Conservation (phyloP, 306 rosid genomes). For the Glycyrrhiza uralensis region DNA sequence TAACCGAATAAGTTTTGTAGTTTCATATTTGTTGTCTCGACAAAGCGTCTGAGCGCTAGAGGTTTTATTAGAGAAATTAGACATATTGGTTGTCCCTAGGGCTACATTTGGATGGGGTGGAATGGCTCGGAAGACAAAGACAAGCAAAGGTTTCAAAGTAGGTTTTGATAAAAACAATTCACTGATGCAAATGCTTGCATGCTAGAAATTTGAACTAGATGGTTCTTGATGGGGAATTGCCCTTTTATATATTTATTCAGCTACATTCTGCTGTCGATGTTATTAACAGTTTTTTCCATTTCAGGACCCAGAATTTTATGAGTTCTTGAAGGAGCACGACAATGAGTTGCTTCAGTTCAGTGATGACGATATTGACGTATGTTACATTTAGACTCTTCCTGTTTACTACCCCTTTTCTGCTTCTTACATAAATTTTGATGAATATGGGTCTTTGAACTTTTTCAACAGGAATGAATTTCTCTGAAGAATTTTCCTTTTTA, state of each 20-base stretch:
- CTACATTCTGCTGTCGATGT: constrained; percentile 15
- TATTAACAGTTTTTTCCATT: constrained; percentile 28
- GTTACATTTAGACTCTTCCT: constrained; percentile 4
- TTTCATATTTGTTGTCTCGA: background rate
- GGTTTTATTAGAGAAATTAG: constrained; percentile 11
- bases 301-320: constrained; percentile 87
- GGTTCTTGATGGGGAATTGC: constrained; percentile 11
- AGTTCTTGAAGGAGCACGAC: constrained; percentile 77
- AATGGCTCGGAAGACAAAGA: background rate
- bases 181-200: background rate
- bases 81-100: background rate
- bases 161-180: constrained; percentile 19
- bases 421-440: background rate
- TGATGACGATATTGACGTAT: constrained; percentile 63
- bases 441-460: background rate
- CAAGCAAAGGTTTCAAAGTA: background rate
- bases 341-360: constrained; percentile 71
- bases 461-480: background rate
- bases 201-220: background rate
- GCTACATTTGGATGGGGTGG: background rate
- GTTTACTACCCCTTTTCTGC: background rate
- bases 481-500: background rate
- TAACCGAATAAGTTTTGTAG: background rate
- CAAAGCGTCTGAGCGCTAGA: background rate
- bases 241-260: background rate